phyloP scores from a whole-genome alignment of 106 monocot species.

The Dendrobium nobile region DNA sequence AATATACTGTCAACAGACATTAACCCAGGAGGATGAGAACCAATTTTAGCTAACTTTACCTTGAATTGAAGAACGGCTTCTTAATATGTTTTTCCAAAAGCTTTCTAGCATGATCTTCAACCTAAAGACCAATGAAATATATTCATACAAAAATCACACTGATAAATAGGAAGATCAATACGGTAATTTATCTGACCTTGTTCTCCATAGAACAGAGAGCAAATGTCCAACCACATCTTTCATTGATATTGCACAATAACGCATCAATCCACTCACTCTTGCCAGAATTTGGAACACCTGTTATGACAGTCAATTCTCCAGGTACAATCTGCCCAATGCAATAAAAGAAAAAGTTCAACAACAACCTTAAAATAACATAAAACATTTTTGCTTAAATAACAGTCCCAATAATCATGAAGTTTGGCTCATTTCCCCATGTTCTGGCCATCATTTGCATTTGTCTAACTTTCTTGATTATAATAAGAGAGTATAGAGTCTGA shows the following conservation, averaged over 20 bases:
- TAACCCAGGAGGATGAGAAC: not conserved
- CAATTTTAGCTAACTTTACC: conserved; percentile 32
- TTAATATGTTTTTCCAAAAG: conserved; percentile 80
- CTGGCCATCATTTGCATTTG: not conserved
- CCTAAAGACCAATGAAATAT: conserved; percentile 33
- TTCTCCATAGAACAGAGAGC: conserved; percentile 97
- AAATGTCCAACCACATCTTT: conserved; percentile 61
- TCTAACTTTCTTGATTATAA: not conserved
- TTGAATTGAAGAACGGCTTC: conserved; percentile 83
- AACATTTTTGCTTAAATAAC: not conserved
- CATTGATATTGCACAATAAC: conserved; percentile 81
- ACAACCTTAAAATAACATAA: not conserved
- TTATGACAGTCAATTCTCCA: conserved; percentile 82
- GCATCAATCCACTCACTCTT: conserved; percentile 99
- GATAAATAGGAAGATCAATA: not conserved
- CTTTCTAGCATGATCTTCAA: conserved; percentile 93
- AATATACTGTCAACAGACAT: not conserved
- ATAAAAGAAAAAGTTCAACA: conserved; percentile 6
- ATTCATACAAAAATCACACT: not conserved
- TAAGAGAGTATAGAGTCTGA: not conserved
- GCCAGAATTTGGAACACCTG: conserved; percentile 92
- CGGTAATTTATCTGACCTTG: conserved; percentile 34
- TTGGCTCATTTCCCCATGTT: not conserved
- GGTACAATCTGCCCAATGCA: conserved; percentile 67
- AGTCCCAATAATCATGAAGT: not conserved